A percentile compares a stretch with the other conserved stretches of the same genome.
Conservation (phyloP, 257 asterid genomes). For the Fraxinus cuspidata region DNA sequence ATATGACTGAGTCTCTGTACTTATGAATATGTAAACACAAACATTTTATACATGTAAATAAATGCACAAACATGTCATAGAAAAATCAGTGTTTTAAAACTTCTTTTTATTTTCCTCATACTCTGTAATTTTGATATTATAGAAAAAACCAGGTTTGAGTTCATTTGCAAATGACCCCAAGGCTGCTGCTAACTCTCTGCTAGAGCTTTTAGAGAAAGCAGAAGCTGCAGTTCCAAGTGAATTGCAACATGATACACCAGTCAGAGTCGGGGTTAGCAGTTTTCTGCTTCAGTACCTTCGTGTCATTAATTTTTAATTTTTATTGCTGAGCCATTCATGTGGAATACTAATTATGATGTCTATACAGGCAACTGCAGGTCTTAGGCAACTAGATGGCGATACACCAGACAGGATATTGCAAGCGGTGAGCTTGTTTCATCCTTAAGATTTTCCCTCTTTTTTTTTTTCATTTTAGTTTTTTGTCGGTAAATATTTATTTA, state of each 20-base stretch:
- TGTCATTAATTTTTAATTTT: neutral
- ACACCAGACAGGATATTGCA: constrained; percentile 72
- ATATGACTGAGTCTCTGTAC: neutral
- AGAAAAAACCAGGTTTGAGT: constrained; percentile 80
- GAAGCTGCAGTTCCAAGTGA: constrained; percentile 67
- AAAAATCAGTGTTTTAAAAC: neutral
- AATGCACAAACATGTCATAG: neutral
- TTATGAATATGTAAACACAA: neutral
- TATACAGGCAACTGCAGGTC: constrained; percentile 86
- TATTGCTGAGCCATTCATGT: neutral
- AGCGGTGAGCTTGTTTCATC: constrained; percentile 53
- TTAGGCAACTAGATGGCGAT: constrained; percentile 80
- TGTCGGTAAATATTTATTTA: constrained; percentile 12
- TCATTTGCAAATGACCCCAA: constrained; percentile 55
- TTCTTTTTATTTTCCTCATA: neutral
- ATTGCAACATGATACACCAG: constrained; percentile 52
- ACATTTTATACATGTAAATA: neutral
- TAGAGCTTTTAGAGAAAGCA: constrained; percentile 56
- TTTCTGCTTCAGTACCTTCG: neutral
- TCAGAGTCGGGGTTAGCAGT: constrained; percentile 75
- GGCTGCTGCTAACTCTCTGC: constrained; percentile 71
- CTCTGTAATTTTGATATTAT: constrained; percentile 32
- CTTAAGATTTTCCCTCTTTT: constrained; percentile 13
- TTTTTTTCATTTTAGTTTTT: constrained; percentile 1
- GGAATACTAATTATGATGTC: constrained; percentile 25